Percentiles rank a stretch among this genome's conserved stretches.
Evolutionary conservation across 352 stramenopile species (phyloP).

Genomic region (Halophytophthora batemanensis): DNA sequence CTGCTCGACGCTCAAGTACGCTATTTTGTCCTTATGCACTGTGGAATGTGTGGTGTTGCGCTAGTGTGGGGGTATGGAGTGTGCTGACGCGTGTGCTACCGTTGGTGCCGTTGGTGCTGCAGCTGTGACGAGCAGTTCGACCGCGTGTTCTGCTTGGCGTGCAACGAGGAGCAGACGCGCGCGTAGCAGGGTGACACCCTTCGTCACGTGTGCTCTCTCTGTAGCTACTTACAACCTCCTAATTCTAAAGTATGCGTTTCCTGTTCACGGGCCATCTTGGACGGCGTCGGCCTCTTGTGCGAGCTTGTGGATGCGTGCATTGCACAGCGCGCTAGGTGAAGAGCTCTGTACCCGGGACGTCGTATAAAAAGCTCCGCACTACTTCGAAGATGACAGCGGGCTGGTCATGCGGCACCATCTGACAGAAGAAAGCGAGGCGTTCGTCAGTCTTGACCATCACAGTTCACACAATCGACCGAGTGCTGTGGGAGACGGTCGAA

Average conservation of each 20-base stretch:
- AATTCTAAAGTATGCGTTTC: slow-evolving; percentile 29
- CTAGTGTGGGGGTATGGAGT: background rate
- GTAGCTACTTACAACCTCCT: slow-evolving; percentile 21
- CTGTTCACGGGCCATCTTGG: slow-evolving; percentile 3
- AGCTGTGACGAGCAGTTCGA: slow-evolving; percentile 77
- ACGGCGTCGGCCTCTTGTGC: background rate
- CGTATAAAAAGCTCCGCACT: slow-evolving; percentile 43
- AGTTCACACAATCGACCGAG: background rate
- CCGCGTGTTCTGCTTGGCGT: slow-evolving; percentile 74
- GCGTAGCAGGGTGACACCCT: slow-evolving; percentile 2
- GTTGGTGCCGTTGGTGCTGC: background rate
- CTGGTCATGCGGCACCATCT: slow-evolving; percentile 83
- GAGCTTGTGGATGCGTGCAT: background rate
- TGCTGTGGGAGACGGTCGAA: too few species aligned
- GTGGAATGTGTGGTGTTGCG: background rate
- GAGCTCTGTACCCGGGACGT: slow-evolving; percentile 8
- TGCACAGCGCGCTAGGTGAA: slow-evolving; percentile 31
- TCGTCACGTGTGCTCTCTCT: background rate
- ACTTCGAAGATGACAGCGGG: slow-evolving; percentile 44
- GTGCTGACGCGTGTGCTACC: background rate
- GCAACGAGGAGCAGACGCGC: slow-evolving; percentile 41
- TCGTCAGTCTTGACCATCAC: background rate
- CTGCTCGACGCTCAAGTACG: slow-evolving; percentile 84
- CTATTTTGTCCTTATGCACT: slow-evolving; percentile 2
- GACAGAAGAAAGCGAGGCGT: too few species aligned